Percentiles rank a stretch among this genome's conserved stretches.
These are phyloP conservation scores for Oryza punctata DNA, from an alignment of 176 grass and related monocot genomes.

Conservation along the genomic window DNA sequence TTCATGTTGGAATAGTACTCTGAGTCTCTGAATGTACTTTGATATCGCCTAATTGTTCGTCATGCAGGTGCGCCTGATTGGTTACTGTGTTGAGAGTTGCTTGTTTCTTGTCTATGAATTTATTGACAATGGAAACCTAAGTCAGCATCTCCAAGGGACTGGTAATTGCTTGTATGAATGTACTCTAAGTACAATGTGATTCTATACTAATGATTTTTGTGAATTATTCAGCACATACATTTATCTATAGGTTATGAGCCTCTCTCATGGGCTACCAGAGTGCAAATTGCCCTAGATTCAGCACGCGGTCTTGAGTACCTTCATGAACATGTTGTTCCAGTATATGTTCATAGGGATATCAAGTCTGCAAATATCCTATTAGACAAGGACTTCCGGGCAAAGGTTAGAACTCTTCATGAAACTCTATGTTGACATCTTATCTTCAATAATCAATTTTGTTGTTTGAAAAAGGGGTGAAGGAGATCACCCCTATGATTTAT, in stretches of 20 bases:
- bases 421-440: slow-evolving; percentile 3
- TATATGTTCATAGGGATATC: slow-evolving; percentile 83
- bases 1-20: not conserved
- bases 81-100: slow-evolving; percentile 63
- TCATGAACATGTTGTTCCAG: slow-evolving; percentile 73
- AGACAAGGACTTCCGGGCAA: slow-evolving; percentile 68
- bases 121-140: slow-evolving; percentile 78
- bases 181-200: not conserved
- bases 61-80: slow-evolving; percentile 66
- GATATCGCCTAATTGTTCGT: not conserved
- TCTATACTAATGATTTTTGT: not conserved
- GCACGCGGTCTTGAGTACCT: slow-evolving; percentile 82
- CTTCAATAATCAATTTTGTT: too few relatives aligned
- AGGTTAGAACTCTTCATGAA: slow-evolving; percentile 43
- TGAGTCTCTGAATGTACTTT: not conserved
- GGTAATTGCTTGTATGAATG: slow-evolving; percentile 46
- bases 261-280: slow-evolving; percentile 59
- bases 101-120: slow-evolving; percentile 77
- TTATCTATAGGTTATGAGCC: slow-evolving; percentile 42
- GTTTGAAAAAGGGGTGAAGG: too few relatives aligned
- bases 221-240: slow-evolving; percentile 1
- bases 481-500: too few relatives aligned
- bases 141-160: slow-evolving; percentile 61
- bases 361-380: slow-evolving; percentile 87
- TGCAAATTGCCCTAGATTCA: slow-evolving; percentile 75